Evolutionary conservation across 2,329 filamentous ascomycete genomes (phyloP), one percentile per base, ranked within the genome.

Genomic region (Talaromyces sp.): DNA sequence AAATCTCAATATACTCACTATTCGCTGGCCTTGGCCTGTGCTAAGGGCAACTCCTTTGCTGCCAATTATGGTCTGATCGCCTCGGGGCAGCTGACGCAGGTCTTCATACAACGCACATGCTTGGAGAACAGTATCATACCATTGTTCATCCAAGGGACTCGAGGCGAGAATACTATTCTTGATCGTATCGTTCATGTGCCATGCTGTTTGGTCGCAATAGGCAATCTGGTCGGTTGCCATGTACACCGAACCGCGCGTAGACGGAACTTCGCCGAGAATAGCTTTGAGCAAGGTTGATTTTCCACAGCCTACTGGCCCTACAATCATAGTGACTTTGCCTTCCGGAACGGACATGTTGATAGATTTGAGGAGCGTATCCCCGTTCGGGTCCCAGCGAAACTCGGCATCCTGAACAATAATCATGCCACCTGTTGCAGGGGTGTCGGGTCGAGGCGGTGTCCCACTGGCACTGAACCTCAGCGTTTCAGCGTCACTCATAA

Each of bases 21-120:
- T 77, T 55, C 81, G 76, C 62, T 82, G 80, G 62, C 77, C 81
- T 63, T 84, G 81, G 4, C 81, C 81, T 31, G 81, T 81, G 67
- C 81, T 83, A 35, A 84, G 73, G 26, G 78, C 74, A 59, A 81
- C 75, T 35, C 81, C 81, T 64, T 80, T 79, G 65, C 78, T 82
- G 17, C 81, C 81, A 59, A 82, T 78, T 31, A 78, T 66, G 17
- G 81, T 82, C 53, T 77, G 71, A 58, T 78, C 77, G 0, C 77
- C 75, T 7, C 69, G 65, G 27, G 76, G 73, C 29, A 80, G 66
- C 41, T 75, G 72, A 38, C 67, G 64, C 26, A 80, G 68, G 64
- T 80, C 78, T 51, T 73, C 68, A 11, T 70, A 67, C 41, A 79
- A 56, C n/a, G 65, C 67, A 62, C 70, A 73, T 29, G 69, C 69